Conservation (phyloP, 768 basidiomycete species). For the Mycena amicta region DNA sequence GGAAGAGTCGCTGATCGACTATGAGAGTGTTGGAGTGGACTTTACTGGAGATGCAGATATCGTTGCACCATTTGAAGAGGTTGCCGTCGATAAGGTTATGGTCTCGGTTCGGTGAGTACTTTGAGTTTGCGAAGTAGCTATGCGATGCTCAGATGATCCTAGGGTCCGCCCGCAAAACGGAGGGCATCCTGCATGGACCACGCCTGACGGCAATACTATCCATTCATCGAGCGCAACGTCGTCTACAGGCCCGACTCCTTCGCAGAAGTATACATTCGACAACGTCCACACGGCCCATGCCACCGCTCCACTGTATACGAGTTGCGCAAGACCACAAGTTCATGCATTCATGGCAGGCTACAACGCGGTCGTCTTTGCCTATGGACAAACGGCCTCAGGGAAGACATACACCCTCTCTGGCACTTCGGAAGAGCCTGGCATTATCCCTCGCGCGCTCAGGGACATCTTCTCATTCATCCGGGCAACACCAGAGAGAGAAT, state of each 20-base stretch:
- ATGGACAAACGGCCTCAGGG: slow-evolving; percentile 85
- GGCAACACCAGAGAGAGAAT: slow-evolving; percentile 77
- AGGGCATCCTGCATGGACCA: slow-evolving; percentile 58
- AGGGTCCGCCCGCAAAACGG: slow-evolving; percentile 68
- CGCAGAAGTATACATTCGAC: slow-evolving; percentile 68
- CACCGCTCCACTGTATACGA: slow-evolving; percentile 78
- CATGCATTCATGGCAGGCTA: slow-evolving; percentile 95
- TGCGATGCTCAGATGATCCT: not conserved
- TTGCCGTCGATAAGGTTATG: slow-evolving; percentile 84
- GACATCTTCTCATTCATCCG: slow-evolving; percentile 89
- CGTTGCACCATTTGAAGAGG: slow-evolving; percentile 49
- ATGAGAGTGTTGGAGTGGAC: slow-evolving; percentile 70
- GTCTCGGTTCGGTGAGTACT: slow-evolving; percentile 71
- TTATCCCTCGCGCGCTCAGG: slow-evolving; percentile 90
- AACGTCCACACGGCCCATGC: slow-evolving; percentile 77
- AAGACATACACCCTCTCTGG: slow-evolving; percentile 66
- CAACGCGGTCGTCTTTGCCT: slow-evolving; percentile 95
- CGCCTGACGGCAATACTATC: slow-evolving; percentile 49
- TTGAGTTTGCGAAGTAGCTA: not conserved
- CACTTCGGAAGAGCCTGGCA: slow-evolving; percentile 83
- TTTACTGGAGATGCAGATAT: slow-evolving; percentile 47
- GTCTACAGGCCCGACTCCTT: slow-evolving; percentile 30
- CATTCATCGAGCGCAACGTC: slow-evolving; percentile 49
- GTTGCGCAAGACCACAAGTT: slow-evolving; percentile 77
- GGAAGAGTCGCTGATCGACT: slow-evolving; percentile 79